Base-by-base conservation (phyloP, 2,329 filamentous ascomycete genomes). In the Neofusicoccum parvum region DNA sequence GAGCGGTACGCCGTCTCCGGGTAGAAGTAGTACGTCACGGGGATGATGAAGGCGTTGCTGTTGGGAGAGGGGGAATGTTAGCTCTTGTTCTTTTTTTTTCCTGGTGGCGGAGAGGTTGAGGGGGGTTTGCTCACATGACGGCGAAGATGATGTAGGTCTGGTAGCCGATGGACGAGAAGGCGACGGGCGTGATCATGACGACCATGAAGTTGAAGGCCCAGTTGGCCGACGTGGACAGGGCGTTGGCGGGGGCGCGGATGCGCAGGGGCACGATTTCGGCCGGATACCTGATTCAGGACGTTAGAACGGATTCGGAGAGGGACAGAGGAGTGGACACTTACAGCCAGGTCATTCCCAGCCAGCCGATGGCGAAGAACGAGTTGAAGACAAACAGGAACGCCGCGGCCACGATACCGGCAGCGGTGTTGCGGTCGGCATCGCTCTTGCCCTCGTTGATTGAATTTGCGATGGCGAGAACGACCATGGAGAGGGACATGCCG, bases 301-400 rank as follows among this genome's bases (percentile, higher is more conserved):
- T 68, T 60, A 34, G 37, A 43, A 45, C 43, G 4, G 17, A 68
- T 65, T 39, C 73, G 70, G 45, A 65, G 20, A 9, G 3, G 20
- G 14, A 2, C 23, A 36, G 27, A 4, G 14, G 27, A 32, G 15
- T 36, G 17, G 41, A 5, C 54, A 39, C 62, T 46, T n/a, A 65
- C 65, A 66, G 66, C 75, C 74, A 95, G 90, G 74, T 96, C 86
- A 73, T 84, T 76, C 86, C 85, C 81, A 72, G 83, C 92, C 92
- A 96, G 69, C 92, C 96, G 69, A 87, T 87, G 67, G 92, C 92
- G 76, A 96, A 96, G 85, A 90, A 95, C 83, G 91, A 92, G 83
- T 96, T 94, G 85, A 93, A 95, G 80, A 96, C 90, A 80, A 90
- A 90, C 74, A 96, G 94, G 82, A 96, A 94, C 68, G 96, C 92